phyloP scores from a whole-genome alignment of 192 early-diverging fungal species.

The Allomyces macrogynus region DNA sequence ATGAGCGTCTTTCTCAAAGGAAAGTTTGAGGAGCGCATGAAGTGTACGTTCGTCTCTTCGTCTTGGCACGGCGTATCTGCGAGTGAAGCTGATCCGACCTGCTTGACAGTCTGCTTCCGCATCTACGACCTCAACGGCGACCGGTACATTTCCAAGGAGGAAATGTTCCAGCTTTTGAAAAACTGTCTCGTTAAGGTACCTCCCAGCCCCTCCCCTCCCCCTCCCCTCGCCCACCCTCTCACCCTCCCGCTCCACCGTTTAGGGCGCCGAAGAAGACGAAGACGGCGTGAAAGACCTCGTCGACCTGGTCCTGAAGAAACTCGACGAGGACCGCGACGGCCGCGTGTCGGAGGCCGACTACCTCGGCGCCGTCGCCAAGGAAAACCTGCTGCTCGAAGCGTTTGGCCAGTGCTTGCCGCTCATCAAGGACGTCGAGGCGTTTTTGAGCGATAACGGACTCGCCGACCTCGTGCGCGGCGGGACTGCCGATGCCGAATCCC shows the following conservation, averaged over 20 bases:
- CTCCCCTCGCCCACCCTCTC: too few relatives aligned
- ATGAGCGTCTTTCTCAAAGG: constrained; percentile 36
- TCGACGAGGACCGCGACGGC: constrained; percentile 37
- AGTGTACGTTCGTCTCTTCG: constrained; percentile 13
- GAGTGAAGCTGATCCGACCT: neutral
- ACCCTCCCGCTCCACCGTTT: neutral
- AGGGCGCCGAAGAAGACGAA: constrained; percentile 33
- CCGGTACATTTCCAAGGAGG: constrained; percentile 39
- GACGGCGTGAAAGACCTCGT: constrained; percentile 42
- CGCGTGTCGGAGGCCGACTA: constrained; percentile 35
- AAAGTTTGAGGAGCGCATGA: constrained; percentile 22
- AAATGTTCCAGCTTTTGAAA: constrained; percentile 43
- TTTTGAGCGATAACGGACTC: too few relatives aligned
- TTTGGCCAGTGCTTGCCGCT: constrained; percentile 35
- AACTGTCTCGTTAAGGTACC: constrained; percentile 24
- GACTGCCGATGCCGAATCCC: too few relatives aligned
- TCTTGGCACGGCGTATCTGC: too few relatives aligned
- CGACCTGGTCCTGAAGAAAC: constrained; percentile 32
- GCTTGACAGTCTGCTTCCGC: constrained; percentile 29
- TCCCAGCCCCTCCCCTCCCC: too few relatives aligned
- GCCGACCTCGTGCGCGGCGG: too few relatives aligned
- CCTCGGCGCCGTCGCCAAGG: constrained; percentile 28
- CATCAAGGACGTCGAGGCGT: neutral
- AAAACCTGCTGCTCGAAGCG: constrained; percentile 31
- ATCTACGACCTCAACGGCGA: constrained; percentile 42